These are phyloP conservation scores for Penicillium lagena DNA, from an alignment of 495 filamentous ascomycete species.

Conservation along the genomic window DNA sequence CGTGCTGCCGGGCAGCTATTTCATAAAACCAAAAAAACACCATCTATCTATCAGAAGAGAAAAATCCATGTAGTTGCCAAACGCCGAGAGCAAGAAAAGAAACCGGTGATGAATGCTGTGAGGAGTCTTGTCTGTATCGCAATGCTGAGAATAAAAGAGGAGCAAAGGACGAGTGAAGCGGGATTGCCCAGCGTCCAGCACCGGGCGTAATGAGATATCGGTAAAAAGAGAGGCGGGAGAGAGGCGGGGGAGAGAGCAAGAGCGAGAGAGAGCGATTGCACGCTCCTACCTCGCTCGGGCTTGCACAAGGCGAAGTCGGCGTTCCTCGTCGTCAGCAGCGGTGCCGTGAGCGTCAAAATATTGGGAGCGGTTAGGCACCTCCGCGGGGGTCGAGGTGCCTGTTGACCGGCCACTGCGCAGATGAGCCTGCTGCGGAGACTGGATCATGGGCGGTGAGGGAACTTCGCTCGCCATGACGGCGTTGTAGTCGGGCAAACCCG, in stretches of 20 bases:
- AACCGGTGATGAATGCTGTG: neutral
- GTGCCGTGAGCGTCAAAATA: constrained; percentile 16
- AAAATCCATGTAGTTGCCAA: constrained; percentile 17
- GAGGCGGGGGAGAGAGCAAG: no score
- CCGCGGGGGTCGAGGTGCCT: constrained; percentile 21
- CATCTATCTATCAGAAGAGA: neutral
- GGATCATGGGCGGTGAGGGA: constrained; percentile 17
- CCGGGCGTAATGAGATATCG: constrained; percentile 2
- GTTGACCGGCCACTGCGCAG: constrained; percentile 25
- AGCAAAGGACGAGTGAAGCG: neutral
- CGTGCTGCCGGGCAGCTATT: constrained; percentile 9
- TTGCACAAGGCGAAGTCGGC: constrained; percentile 34
- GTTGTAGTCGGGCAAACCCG: constrained; percentile 46
- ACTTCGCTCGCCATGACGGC: constrained; percentile 34
- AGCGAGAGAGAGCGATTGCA: neutral
- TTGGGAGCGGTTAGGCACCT: constrained; percentile 27
- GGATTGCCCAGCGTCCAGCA: constrained; percentile 12
- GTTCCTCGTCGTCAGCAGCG: constrained; percentile 33
- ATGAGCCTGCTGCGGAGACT: constrained; percentile 39
- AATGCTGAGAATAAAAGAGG: neutral
- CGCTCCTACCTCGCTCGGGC: constrained; percentile 21
- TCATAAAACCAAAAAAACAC: constrained; percentile 5
- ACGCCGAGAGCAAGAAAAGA: constrained; percentile 11
- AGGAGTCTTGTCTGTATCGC: neutral
- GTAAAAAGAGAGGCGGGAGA: neutral